Conservation (phyloP, 768 basidiomycete genomes). For the Mycena alexandri region DNA sequence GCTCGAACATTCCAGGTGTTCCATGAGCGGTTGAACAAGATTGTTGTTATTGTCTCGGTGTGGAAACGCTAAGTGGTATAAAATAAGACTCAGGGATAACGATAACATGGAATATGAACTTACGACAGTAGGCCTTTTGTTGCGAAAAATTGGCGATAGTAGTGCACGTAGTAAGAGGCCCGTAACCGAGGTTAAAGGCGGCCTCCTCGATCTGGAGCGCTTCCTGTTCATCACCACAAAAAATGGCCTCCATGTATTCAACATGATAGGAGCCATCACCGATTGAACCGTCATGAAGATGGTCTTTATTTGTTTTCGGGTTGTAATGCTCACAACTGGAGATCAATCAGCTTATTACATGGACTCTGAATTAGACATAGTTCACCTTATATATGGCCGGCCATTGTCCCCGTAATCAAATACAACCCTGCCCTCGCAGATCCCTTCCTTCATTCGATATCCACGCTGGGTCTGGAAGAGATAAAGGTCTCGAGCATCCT, state of each 20-base stretch:
- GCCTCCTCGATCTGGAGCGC: not conserved
- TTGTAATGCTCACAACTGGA: slow-evolving; percentile 23
- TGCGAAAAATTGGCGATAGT: slow-evolving; percentile 14
- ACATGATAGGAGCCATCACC: slow-evolving; percentile 15
- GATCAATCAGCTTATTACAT: not conserved
- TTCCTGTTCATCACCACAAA: slow-evolving; percentile 16
- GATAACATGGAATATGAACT: not conserved
- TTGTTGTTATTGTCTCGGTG: slow-evolving; percentile 2
- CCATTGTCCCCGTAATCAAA: too few relatives aligned
- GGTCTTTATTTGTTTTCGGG: slow-evolving; percentile 14
- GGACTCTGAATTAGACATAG: not conserved
- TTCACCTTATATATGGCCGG: too few relatives aligned
- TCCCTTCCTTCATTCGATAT: too few relatives aligned
- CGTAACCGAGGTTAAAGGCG: not conserved
- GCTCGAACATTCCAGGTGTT: slow-evolving; percentile 13
- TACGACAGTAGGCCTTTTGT: slow-evolving; percentile 13
- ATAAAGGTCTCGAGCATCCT: not conserved
- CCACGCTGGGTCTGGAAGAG: too few relatives aligned
- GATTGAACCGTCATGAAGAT: slow-evolving; percentile 1
- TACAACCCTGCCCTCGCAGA: too few relatives aligned
- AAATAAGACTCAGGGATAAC: not conserved
- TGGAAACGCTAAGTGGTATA: not conserved
- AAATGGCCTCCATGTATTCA: slow-evolving; percentile 25
- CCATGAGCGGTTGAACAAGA: slow-evolving; percentile 26
- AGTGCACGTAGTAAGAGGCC: slow-evolving; percentile 14